Evolutionary conservation across 495 filamentous ascomycete genomes (phyloP), one percentile per base, ranked within the genome.

Genomic region (Rhizodiscina lignyota): DNA sequence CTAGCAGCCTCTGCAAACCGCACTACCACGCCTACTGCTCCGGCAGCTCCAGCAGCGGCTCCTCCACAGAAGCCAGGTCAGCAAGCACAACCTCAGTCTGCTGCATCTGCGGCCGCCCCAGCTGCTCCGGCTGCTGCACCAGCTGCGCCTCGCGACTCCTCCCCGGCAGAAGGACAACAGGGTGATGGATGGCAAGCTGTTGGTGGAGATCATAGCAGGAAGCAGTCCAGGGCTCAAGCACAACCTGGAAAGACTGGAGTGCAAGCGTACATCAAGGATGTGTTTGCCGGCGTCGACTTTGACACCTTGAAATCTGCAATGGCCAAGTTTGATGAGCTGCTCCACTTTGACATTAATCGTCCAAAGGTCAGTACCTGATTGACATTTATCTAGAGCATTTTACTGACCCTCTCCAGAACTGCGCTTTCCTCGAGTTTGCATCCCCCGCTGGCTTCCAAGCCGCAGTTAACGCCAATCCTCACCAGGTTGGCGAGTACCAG

Each of bases 371-470:
- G 71, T 45, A 33, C 35, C 50, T 53, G 49, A 63, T 46, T 37
- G 6, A 35, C 12, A 3, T 28, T 32, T 32, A 20, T 16, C 19
- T 31, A 32, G 15, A 17, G 22, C n/a, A 1, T 12, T 20, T 12
- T 37, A 26, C 33, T 51, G 34, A 45, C 35, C 5, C 10, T 13
- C 6, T 47, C n/a, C n/a, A 94, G 91, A 94, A 85, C 63, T 94
- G 84, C 50, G 91, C 89, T 19, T 94, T 94, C 52, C 80, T 94
- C 41, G 91, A 97, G 51, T 97, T 91, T 52, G 74, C 72, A 45
- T 79, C 79, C 26, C 48, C 69, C 31, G 66, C 82, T 31, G 83
- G 70, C 16, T 94, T 87, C 53, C 63, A 74, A 44, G 77, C 80
- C 40, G 89, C 89, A 18, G 66, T 83, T 26, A 69, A 68, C 38